These are phyloP conservation scores for Penicillium sp. DNA, from an alignment of 2,329 filamentous ascomycete genomes.

Conservation along the genomic window DNA sequence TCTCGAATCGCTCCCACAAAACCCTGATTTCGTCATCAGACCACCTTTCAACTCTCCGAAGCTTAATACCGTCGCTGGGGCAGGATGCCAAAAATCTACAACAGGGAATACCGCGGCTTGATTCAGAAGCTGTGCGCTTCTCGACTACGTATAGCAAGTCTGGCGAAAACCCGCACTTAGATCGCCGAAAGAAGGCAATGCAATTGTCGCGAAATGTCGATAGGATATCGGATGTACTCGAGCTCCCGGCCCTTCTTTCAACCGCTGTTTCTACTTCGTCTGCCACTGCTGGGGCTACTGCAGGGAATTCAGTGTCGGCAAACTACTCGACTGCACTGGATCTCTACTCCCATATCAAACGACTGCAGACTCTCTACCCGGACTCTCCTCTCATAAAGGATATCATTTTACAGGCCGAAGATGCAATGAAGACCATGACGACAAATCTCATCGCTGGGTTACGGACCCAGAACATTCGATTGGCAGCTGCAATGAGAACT, in stretches of 20 bases:
- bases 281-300: slow-evolving; percentile 33
- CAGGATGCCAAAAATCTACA: slow-evolving; percentile 64
- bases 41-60: slow-evolving; percentile 68
- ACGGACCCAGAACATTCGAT: slow-evolving; percentile 72
- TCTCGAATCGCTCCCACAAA: slow-evolving; percentile 86
- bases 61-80: slow-evolving; percentile 68
- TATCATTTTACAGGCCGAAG: slow-evolving; percentile 73
- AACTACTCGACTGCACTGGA: slow-evolving; percentile 90
- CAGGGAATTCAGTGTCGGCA: slow-evolving; percentile 48
- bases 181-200: slow-evolving; percentile 72
- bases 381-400: slow-evolving; percentile 69
- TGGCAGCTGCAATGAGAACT: slow-evolving; percentile 85
- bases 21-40: slow-evolving; percentile 76
- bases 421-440: slow-evolving; percentile 83
- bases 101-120: slow-evolving; percentile 70
- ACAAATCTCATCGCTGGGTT: slow-evolving; percentile 76
- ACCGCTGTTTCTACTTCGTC: slow-evolving; percentile 58
- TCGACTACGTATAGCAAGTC: slow-evolving; percentile 77
- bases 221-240: slow-evolving; percentile 82
- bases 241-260: slow-evolving; percentile 79
- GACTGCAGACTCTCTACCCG: slow-evolving; percentile 78
- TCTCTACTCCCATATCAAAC: slow-evolving; percentile 86
- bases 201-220: slow-evolving; percentile 83
- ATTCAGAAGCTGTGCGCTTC: slow-evolving; percentile 74
- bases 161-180: slow-evolving; percentile 65